phyloP scores from a whole-genome alignment of 2,329 filamentous ascomycete genomes.

The Teratosphaeria destructans region DNA sequence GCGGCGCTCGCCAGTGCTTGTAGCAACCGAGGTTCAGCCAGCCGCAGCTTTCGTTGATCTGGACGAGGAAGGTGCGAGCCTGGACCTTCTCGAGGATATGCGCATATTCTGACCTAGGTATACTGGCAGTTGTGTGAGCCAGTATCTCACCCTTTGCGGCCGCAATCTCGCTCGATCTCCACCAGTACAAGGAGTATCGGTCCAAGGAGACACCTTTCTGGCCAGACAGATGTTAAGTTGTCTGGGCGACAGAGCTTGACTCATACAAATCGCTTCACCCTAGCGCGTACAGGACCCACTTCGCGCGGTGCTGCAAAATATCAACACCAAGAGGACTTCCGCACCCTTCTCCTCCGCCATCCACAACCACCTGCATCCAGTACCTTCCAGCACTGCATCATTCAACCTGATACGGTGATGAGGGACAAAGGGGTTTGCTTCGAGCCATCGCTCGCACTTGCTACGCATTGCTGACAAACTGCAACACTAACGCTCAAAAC shows the following conservation, averaged over 20 bases:
- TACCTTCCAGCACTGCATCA: not conserved
- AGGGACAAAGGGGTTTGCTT: not conserved
- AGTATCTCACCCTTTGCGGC: too few relatives aligned
- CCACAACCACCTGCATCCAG: not conserved
- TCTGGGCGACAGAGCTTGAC: not conserved
- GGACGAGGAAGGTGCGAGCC: not conserved
- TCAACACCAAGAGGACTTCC: not conserved
- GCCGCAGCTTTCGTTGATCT: not conserved
- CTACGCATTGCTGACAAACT: not conserved
- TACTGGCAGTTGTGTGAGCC: not conserved
- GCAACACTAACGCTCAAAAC: not conserved
- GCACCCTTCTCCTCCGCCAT: not conserved
- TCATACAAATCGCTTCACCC: too few relatives aligned
- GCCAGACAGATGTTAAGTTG: not conserved
- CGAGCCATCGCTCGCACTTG: not conserved
- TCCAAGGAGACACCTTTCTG: not conserved
- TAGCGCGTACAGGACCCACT: not conserved
- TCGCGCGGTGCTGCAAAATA: not conserved
- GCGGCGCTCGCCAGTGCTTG: not conserved
- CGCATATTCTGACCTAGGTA: not conserved
- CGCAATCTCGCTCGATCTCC: not conserved
- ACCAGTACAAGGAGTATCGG: not conserved
- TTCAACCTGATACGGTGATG: not conserved
- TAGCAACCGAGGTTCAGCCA: not conserved
- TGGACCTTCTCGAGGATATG: not conserved